phyloP scores from a whole-genome alignment of 2,329 filamentous ascomycete genomes.

The Cephalotrichum gorgonifer region DNA sequence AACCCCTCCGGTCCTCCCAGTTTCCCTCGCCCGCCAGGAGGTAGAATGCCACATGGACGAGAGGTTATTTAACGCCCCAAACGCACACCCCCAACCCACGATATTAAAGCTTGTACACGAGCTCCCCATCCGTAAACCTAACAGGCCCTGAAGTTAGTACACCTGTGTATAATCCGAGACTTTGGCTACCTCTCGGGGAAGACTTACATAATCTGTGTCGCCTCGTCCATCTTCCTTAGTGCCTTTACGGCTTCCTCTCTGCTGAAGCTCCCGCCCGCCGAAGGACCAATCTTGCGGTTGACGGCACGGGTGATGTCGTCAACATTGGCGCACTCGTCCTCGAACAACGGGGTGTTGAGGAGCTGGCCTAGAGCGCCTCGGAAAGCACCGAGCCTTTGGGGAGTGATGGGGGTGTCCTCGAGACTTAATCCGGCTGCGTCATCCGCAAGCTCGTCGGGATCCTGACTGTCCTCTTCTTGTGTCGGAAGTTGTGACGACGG shows the following conservation, averaged over 20 bases:
- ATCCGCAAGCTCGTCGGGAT: slow-evolving; percentile 33
- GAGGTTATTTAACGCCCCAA: neutral
- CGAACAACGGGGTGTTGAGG: slow-evolving; percentile 73
- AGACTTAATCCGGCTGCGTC: slow-evolving; percentile 30
- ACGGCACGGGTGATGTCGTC: slow-evolving; percentile 67
- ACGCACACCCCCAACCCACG: neutral
- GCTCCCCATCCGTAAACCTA: slow-evolving; percentile 50
- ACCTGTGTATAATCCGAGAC: no score
- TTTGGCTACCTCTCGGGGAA: neutral
- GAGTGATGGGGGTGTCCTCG: slow-evolving; percentile 38
- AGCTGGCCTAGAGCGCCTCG: slow-evolving; percentile 72
- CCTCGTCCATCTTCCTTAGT: slow-evolving; percentile 67
- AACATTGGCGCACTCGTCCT: slow-evolving; percentile 67
- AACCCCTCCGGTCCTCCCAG: no score
- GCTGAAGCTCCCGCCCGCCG: slow-evolving; percentile 50
- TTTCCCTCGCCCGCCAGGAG: neutral
- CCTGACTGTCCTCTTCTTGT: slow-evolving; percentile 25
- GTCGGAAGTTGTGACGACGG: slow-evolving; percentile 60
- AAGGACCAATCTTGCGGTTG: slow-evolving; percentile 55
- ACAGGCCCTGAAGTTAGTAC: slow-evolving; percentile 11
- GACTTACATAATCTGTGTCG: slow-evolving; percentile 87
- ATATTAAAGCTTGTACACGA: slow-evolving; percentile 58
- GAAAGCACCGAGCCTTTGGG: slow-evolving; percentile 62
- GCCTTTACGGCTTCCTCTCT: slow-evolving; percentile 66
- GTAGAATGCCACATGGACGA: neutral